A percentile compares a stretch with the other conserved stretches of the same genome.
These are phyloP conservation scores for Clonostachys rosea DNA, from an alignment of 2,329 filamentous ascomycete species.

Conservation along the genomic window DNA sequence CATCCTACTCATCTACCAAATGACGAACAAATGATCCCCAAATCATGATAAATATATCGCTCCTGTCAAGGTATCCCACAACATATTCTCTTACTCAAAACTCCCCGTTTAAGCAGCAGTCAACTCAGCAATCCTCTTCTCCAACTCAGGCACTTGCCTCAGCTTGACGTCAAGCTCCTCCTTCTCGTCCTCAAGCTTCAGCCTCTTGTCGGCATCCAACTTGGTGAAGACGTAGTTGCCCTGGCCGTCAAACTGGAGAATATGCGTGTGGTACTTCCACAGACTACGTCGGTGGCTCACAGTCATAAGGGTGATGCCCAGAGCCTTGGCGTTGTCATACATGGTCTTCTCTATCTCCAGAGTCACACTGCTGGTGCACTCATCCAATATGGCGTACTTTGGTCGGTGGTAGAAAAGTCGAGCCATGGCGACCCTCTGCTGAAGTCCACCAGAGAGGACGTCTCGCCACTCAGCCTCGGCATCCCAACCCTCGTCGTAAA, in stretches of 20 bases:
- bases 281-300: constrained; percentile 86
- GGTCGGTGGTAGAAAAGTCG: constrained; percentile 90
- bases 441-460: constrained; percentile 83
- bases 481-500: constrained; percentile 78
- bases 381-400: constrained; percentile 91
- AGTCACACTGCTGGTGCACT: constrained; percentile 94
- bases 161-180: constrained; percentile 87
- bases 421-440: constrained; percentile 96
- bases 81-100: no score
- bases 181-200: constrained; percentile 91
- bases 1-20: no score
- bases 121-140: constrained; percentile 80
- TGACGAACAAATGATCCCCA: no score
- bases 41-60: no score
- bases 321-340: constrained; percentile 91
- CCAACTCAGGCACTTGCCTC: constrained; percentile 80
- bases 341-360: constrained; percentile 91
- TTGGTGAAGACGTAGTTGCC: constrained; percentile 86
- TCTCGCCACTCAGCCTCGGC: constrained; percentile 96
- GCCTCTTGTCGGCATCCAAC: constrained; percentile 79
- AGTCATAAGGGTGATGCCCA: constrained; percentile 95
- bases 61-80: no score
- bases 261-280: constrained; percentile 95
- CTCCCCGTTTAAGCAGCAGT: constrained; percentile 31
- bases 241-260: constrained; percentile 94